phyloP scores from a whole-genome alignment of 2,329 filamentous ascomycete species.

The Monosporascus sp. region DNA sequence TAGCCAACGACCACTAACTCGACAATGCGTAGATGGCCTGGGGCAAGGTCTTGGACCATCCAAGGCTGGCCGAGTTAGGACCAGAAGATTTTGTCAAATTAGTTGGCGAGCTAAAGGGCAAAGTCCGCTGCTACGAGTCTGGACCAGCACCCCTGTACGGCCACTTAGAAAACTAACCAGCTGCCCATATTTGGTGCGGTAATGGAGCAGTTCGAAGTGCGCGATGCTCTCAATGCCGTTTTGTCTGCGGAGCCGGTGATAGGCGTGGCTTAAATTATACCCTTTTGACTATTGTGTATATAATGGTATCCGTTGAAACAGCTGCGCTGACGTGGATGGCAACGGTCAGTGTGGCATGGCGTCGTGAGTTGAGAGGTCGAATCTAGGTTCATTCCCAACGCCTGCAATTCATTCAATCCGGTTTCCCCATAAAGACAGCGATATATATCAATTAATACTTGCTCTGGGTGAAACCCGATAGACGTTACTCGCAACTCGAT shows the following conservation, averaged over 20 bases:
- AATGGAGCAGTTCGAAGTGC: constrained; percentile 64
- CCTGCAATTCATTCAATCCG: background rate
- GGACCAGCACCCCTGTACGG: constrained; percentile 27
- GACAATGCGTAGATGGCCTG: constrained; percentile 63
- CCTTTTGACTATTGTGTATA: background rate
- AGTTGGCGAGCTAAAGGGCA: constrained; percentile 68
- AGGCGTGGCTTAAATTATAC: constrained; percentile 10
- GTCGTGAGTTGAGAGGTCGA: background rate
- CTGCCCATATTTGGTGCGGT: constrained; percentile 54
- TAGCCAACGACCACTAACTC: background rate
- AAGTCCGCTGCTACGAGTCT: constrained; percentile 90
- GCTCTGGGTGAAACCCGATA: too few species aligned
- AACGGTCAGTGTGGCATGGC: background rate
- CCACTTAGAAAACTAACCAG: constrained; percentile 8
- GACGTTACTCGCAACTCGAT: too few species aligned
- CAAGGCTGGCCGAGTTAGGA: constrained; percentile 61
- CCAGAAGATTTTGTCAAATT: constrained; percentile 66
- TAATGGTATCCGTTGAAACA: too few species aligned
- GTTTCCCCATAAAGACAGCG: too few species aligned
- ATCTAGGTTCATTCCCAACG: background rate
- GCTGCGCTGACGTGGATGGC: background rate
- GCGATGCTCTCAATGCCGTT: constrained; percentile 71
- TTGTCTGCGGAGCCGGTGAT: constrained; percentile 53
- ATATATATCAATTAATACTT: too few species aligned
- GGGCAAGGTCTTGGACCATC: constrained; percentile 72